phyloP scores from a whole-genome alignment of 148 eudicot genomes.

The Chenopodium berlandieri region DNA sequence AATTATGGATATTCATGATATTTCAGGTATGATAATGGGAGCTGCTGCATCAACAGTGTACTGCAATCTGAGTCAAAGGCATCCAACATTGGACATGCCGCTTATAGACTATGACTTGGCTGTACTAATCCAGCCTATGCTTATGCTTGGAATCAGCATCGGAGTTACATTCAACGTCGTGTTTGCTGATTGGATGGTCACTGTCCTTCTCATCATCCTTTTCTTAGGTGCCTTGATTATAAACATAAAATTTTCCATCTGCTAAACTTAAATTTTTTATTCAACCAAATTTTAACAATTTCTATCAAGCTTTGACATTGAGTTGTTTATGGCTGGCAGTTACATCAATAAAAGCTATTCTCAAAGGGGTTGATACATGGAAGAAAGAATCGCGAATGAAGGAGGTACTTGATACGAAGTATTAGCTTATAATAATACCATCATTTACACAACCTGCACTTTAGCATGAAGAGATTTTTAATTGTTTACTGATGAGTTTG shows the following conservation, averaged over 20 bases:
- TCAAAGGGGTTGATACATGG: conserved; percentile 62
- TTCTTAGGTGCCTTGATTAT: conserved; percentile 40
- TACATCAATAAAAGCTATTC: conserved; percentile 53
- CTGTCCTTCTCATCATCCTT: conserved; percentile 59
- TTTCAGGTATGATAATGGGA: conserved; percentile 75
- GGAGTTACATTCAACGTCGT: conserved; percentile 66
- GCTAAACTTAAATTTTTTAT: neutral
- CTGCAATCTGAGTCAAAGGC: conserved; percentile 51
- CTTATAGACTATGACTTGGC: conserved; percentile 69
- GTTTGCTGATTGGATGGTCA: conserved; percentile 80
- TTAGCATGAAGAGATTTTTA: neutral
- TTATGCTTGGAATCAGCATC: conserved; percentile 68
- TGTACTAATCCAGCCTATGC: conserved; percentile 69
- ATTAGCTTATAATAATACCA: neutral
- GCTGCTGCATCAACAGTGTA: conserved; percentile 62
- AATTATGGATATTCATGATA: neutral
- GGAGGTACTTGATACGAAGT: conserved; percentile 16
- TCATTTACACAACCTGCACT: neutral
- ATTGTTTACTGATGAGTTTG: neutral
- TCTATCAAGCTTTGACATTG: neutral
- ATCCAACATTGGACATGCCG: conserved; percentile 66
- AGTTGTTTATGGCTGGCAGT: conserved; percentile 27
- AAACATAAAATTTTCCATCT: neutral
- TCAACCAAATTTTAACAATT: neutral
- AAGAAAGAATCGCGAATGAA: conserved; percentile 52